Evolutionary conservation across 179 eudicot genomes (phyloP).

Genomic region (Patellifolia procumbens): DNA sequence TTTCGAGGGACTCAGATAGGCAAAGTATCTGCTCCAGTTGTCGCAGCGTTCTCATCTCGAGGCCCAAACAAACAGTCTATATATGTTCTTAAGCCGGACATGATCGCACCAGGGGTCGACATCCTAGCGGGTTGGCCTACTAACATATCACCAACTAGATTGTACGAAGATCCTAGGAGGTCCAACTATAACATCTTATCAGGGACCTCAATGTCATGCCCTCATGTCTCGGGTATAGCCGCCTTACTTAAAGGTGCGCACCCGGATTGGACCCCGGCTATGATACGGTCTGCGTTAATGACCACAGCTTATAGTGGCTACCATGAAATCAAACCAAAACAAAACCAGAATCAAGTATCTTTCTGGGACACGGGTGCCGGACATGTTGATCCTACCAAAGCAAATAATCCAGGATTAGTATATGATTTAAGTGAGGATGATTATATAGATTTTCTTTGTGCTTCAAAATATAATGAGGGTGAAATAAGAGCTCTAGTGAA

Average conservation of each 20-base stretch:
- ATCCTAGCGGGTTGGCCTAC: constrained; percentile 34
- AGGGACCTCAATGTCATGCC: constrained; percentile 27
- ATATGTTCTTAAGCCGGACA: constrained; percentile 29
- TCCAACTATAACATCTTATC: constrained; percentile 12
- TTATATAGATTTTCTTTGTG: constrained; percentile 58
- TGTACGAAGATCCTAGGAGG: constrained; percentile 23
- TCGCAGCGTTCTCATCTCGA: constrained; percentile 29
- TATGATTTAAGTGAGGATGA: constrained; percentile 51
- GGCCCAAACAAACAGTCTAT: constrained; percentile 19
- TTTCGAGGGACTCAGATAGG: constrained; percentile 27
- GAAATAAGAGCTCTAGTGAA: constrained; percentile 38
- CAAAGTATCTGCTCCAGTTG: constrained; percentile 17
- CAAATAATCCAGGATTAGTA: constrained; percentile 68
- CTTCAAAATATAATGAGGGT: constrained; percentile 38
- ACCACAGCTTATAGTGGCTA: constrained; percentile 10
- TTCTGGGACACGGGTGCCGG: constrained; percentile 65
- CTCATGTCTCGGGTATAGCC: constrained; percentile 25
- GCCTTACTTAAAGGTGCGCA: constrained; percentile 24
- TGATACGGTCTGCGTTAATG: constrained; percentile 25
- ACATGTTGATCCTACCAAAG: constrained; percentile 64
- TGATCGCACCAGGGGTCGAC: constrained; percentile 29
- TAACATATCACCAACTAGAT: constrained; percentile 16
- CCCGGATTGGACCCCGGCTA: constrained; percentile 29
- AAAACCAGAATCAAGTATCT: neutral
- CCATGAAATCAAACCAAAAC: neutral